A percentile compares a stretch with the other conserved stretches of the same genome.
phyloP scores from a whole-genome alignment of 495 filamentous ascomycete genomes.

The Neurospora sp. region DNA sequence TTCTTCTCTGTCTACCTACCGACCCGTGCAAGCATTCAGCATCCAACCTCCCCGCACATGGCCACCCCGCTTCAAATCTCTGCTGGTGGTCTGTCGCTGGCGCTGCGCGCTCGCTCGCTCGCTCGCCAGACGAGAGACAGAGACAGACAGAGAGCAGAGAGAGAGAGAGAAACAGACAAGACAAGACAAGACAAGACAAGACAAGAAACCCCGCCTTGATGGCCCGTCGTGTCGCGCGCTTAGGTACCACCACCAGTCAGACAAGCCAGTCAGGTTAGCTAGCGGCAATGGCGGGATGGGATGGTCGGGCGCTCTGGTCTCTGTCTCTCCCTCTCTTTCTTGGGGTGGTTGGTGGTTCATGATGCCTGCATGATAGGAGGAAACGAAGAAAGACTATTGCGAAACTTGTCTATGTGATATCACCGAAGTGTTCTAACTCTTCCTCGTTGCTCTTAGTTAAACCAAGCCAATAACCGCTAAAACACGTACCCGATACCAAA shows the following conservation, averaged over 20 bases:
- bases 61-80: not conserved
- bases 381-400: not conserved
- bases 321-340: not conserved
- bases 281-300: not conserved
- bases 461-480: not conserved
- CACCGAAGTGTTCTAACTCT: not conserved
- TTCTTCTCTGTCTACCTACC: constrained; percentile 5
- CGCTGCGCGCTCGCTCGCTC: not conserved
- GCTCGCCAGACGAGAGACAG: not conserved
- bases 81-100: not conserved
- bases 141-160: not conserved
- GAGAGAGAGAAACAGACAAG: not conserved
- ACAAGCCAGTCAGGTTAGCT: not conserved
- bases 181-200: not conserved
- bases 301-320: not conserved
- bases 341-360: not conserved
- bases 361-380: not conserved
- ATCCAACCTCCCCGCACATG: not conserved
- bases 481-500: not conserved
- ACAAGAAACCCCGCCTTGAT: not conserved
- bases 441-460: not conserved
- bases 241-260: not conserved
- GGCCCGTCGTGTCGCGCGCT: not conserved
- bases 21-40: constrained; percentile 1
- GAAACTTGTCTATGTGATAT: not conserved